A percentile compares a stretch with the other conserved stretches of the same genome.
These are phyloP conservation scores for Astrothelium macrocarpum DNA, from an alignment of 495 filamentous ascomycete genomes.

Conservation along the genomic window DNA sequence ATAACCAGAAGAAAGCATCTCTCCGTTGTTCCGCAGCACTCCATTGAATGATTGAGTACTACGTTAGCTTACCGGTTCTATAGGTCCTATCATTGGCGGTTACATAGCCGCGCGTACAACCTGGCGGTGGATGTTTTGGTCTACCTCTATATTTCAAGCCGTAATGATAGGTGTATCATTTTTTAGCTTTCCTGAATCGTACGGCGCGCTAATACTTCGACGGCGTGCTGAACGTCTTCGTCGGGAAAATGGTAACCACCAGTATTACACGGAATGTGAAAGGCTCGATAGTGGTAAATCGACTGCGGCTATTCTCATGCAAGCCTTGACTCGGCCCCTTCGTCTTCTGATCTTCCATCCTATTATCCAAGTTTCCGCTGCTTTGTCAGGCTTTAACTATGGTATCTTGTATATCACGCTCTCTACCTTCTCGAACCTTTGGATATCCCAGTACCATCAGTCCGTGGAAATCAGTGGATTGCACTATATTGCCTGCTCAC, in stretches of 20 bases:
- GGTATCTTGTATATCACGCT: constrained; percentile 17
- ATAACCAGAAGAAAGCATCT: not conserved
- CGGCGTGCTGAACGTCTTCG: constrained; percentile 6
- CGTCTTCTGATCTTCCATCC: constrained; percentile 11
- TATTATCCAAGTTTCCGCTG: constrained; percentile 12
- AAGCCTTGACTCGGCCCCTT: constrained; percentile 8
- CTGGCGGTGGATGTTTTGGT: constrained; percentile 27
- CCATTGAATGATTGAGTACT: not conserved
- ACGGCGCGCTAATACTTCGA: constrained; percentile 8
- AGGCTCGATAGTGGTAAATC: not conserved
- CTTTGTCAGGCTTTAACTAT: constrained; percentile 9
- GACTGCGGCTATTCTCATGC: not conserved
- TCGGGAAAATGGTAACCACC: constrained; percentile 7
- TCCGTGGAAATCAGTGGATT: constrained; percentile 16
- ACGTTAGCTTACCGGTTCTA: constrained; percentile 6
- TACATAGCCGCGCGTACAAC: constrained; percentile 18
- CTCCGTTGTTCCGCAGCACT: not conserved
- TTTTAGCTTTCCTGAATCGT: constrained; percentile 11
- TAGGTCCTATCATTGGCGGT: constrained; percentile 18
- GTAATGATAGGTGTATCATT: constrained; percentile 6
- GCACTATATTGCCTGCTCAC: constrained; percentile 20
- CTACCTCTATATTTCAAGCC: constrained; percentile 16
- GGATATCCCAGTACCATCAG: constrained; percentile 9
- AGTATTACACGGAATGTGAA: constrained; percentile 10
- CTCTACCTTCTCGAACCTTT: constrained; percentile 13